Evolutionary conservation across 371 early-diverging fungal genomes (phyloP).

Genomic region (Mortierella sp.): DNA sequence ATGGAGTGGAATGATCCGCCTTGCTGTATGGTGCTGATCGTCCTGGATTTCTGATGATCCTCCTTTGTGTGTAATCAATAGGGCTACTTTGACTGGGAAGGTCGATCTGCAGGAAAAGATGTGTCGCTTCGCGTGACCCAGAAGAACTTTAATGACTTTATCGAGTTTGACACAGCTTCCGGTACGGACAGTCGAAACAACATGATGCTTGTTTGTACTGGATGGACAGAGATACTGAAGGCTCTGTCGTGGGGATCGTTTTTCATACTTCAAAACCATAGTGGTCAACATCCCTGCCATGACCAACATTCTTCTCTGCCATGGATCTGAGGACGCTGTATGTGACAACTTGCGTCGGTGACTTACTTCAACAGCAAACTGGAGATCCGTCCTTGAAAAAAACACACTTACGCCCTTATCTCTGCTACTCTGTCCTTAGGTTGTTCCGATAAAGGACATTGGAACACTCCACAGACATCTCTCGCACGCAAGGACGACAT

Average conservation of each 20-base stretch:
- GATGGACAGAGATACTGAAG: not conserved
- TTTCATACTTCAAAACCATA: conserved; percentile 11
- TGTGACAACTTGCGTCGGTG: too few species aligned
- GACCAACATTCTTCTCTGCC: conserved; percentile 67
- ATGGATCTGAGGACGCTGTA: conserved; percentile 67
- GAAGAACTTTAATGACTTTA: conserved; percentile 42
- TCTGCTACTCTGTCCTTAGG: conserved; percentile 33
- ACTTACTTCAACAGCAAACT: too few species aligned
- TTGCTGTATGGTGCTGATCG: too few species aligned
- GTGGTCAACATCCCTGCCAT: conserved; percentile 65
- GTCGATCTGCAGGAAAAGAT: conserved; percentile 40
- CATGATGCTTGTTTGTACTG: not conserved
- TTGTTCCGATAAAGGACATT: conserved; percentile 68
- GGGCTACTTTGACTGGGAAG: conserved; percentile 52
- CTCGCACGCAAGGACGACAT: conserved; percentile 60
- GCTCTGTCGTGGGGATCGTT: conserved; percentile 1
- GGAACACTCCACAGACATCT: conserved; percentile 58
- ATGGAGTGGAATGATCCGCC: too few species aligned
- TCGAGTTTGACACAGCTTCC: conserved; percentile 39
- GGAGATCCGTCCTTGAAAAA: too few species aligned
- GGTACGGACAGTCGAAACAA: conserved; percentile 13
- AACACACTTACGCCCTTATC: too few species aligned
- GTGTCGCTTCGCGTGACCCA: conserved; percentile 36
- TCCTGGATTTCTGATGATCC: too few species aligned
- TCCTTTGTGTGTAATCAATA: not conserved